Percentiles rank a stretch among this genome's conserved stretches.
Evolutionary conservation across 169 alveolate genomes (phyloP).

Genomic region (Plasmodium coatneyi): DNA sequence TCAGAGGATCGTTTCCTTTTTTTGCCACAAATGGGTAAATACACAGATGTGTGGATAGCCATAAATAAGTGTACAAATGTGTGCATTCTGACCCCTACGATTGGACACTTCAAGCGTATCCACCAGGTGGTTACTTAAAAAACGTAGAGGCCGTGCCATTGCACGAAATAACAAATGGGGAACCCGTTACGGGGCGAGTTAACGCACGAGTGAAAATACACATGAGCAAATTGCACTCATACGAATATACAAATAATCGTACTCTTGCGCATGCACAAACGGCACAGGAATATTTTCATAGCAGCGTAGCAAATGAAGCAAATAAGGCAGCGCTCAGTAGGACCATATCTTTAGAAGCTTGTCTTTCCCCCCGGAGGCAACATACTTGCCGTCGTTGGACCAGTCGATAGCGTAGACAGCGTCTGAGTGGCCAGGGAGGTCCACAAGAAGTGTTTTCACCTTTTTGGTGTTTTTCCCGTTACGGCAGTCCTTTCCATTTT

Average conservation of each 20-base stretch:
- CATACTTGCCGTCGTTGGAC: conserved; percentile 97
- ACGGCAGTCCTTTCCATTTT: not conserved
- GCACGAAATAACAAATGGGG: not conserved
- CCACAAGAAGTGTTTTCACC: conserved; percentile 92
- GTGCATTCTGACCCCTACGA: not conserved
- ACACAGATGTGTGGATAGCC: not conserved
- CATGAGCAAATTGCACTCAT: not conserved
- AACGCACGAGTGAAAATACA: not conserved
- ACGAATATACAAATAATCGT: not conserved
- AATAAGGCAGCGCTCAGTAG: conserved; percentile 82
- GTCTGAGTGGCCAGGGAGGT: conserved; percentile 99
- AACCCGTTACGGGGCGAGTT: not conserved
- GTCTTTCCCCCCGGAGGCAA: conserved; percentile 95
- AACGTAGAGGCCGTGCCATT: not conserved
- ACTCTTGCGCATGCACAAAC: not conserved
- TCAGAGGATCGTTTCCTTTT: not conserved
- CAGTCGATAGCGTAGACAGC: conserved; percentile 98
- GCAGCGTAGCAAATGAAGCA: not conserved
- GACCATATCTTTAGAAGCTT: conserved; percentile 93
- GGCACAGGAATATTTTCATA: not conserved
- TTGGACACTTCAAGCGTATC: not conserved
- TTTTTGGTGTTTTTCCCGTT: conserved; percentile 6
- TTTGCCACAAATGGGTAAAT: not conserved
- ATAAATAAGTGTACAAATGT: not conserved
- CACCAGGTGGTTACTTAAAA: not conserved